phyloP scores from a whole-genome alignment of 1,284 basidiomycete species.

The Stygiomarasmius scandens region DNA sequence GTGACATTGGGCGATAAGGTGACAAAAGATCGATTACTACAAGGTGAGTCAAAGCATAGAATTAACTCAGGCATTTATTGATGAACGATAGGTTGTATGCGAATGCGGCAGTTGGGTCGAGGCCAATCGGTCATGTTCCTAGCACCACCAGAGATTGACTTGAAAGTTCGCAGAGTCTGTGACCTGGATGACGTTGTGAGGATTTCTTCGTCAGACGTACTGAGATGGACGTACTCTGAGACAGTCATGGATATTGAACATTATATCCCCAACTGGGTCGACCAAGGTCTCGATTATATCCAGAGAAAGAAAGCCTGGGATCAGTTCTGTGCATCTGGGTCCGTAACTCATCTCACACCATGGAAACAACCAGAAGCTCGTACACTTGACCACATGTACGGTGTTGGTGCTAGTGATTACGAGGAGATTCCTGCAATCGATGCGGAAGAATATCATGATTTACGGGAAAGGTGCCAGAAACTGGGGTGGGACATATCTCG shows the following conservation, averaged over 20 bases:
- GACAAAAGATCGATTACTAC: constrained; percentile 55
- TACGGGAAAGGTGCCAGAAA: constrained; percentile 28
- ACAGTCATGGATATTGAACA: constrained; percentile 46
- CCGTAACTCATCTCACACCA: background rate
- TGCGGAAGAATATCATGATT: constrained; percentile 18
- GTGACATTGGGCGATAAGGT: constrained; percentile 57
- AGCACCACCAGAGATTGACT: constrained; percentile 49
- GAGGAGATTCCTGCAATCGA: no score
- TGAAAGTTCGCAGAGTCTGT: constrained; percentile 36
- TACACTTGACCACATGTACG: constrained; percentile 41
- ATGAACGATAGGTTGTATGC: constrained; percentile 43
- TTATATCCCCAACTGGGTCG: constrained; percentile 45
- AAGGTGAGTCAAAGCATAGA: constrained; percentile 43
- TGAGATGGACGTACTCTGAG: constrained; percentile 49
- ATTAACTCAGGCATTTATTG: background rate
- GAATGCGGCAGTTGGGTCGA: constrained; percentile 51
- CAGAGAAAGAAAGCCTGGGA: constrained; percentile 36
- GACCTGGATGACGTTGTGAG: constrained; percentile 4
- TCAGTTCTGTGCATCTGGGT: constrained; percentile 14
- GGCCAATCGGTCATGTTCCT: constrained; percentile 55
- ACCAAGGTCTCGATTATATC: constrained; percentile 48
- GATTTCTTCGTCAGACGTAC: constrained; percentile 35
- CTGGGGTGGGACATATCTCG: constrained; percentile 28
- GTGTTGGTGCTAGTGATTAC: background rate
- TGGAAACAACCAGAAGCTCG: constrained; percentile 47